A percentile compares a stretch with the other conserved stretches of the same genome.
Conservation (phyloP, 164 flowering plant species). For the Sextonia rubra region DNA sequence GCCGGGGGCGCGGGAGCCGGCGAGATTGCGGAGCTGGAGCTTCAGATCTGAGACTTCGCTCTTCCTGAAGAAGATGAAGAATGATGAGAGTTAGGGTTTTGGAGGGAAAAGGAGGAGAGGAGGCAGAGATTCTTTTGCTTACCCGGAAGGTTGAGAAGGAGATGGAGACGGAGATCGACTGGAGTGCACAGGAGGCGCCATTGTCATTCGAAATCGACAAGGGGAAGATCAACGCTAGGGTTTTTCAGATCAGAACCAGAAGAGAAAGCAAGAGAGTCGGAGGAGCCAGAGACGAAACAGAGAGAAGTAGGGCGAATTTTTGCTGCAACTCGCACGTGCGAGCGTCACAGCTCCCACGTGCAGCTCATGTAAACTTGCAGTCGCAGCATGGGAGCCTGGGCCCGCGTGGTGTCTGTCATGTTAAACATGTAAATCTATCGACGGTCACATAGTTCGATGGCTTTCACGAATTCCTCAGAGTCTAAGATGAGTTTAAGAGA, state of each 20-base stretch:
- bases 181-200: constrained; percentile 34
- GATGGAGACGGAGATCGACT: constrained; percentile 52
- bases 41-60: constrained; percentile 94
- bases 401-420: too few relatives aligned
- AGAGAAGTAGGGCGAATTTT: too few relatives aligned
- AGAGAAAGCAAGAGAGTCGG: background rate
- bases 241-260: background rate
- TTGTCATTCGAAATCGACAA: constrained; percentile 1
- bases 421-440: too few relatives aligned
- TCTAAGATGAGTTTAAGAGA: too few relatives aligned
- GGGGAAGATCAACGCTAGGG: background rate
- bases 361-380: too few relatives aligned
- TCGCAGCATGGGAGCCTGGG: too few relatives aligned
- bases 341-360: too few relatives aligned
- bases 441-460: too few relatives aligned
- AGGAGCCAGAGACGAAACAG: background rate
- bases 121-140: constrained; percentile 5
- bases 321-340: too few relatives aligned
- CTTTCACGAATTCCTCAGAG: too few relatives aligned
- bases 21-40: constrained; percentile 80
- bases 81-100: constrained; percentile 1
- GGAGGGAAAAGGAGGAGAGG: background rate
- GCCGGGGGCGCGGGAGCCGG: constrained; percentile 94
- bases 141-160: constrained; percentile 97
- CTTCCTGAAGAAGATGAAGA: constrained; percentile 51